Base-by-base conservation (phyloP, 2,329 filamentous ascomycete species). In the Cytospora paraplurivora region DNA sequence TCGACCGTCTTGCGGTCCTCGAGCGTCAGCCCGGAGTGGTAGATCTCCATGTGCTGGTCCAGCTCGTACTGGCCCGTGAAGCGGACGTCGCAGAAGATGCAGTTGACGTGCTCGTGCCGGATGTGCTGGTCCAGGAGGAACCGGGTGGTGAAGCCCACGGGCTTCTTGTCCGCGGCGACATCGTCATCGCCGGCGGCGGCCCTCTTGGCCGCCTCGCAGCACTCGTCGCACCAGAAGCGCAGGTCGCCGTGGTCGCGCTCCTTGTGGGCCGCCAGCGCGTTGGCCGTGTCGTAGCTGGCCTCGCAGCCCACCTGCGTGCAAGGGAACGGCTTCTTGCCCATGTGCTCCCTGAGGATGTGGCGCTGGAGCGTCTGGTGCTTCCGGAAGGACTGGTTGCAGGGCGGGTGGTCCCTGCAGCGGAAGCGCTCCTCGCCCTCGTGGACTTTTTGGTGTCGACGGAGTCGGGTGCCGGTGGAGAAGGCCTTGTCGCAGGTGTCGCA, bases 301-400 rank as follows among this genome's bases (percentile, higher is more conserved):
- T 78, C 76, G 71, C 94, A 97, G 52, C 70, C 73, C 17, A 71
- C 70, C 63, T 88, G 81, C 1, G 81, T 79, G 74, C 94, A 98
- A 6, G 82, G 81, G 71, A 88, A 96, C 0, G 91, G 87, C 53
- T 88, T 86, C 64, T 89, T 76, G 34, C 88, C 81, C 47, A 94
- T 78, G 74, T 98, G 94, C 13, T 88, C 88, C 11, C 86, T 85
- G 60, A 88, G 86, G 67, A 97, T 85, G 73, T 98, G 94, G 58
- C 90, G 88, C 73, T 93, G 87, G 17, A 97, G 82, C 0, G 93
- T 96, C 68, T 92, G 88, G 73, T 92, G 89, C 76, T 97, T 97
- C 66, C 94, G 86, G 75, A 97, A 98, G 21, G 86, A 87, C 76
- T 92, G 85, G 19, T 85, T 83, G 76, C 93, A 97, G 0, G 84